Conservation (phyloP, 192 early-diverging fungal genomes). For the Kickxella alabastrina region DNA sequence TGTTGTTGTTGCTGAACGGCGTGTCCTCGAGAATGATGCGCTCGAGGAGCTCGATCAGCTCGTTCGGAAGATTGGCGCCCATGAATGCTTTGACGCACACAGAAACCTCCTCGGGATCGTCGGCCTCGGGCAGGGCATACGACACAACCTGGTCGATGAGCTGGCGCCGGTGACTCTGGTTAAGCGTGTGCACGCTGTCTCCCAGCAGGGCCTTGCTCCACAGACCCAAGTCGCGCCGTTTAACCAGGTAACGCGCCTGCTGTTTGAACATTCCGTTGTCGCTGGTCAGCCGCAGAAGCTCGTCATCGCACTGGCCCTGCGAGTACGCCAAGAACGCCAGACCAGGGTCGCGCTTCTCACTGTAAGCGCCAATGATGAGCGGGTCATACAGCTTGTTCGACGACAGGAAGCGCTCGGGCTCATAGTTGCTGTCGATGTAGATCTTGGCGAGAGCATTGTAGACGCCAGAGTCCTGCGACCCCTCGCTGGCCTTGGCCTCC, state of each 20-base stretch:
- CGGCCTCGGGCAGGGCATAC: slow-evolving; percentile 88
- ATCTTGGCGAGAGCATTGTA: slow-evolving; percentile 99
- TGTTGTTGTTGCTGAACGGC: slow-evolving; percentile 92
- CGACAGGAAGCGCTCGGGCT: slow-evolving; percentile 91
- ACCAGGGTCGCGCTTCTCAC: slow-evolving; percentile 97
- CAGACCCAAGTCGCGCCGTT: slow-evolving; percentile 75
- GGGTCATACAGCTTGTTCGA: slow-evolving; percentile 78
- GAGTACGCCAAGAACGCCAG: slow-evolving; percentile 94
- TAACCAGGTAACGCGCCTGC: slow-evolving; percentile 94
- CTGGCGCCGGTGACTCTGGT: slow-evolving; percentile 69
- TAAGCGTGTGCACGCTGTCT: slow-evolving; percentile 65
- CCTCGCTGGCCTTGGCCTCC: slow-evolving; percentile 83
- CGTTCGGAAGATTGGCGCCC: slow-evolving; percentile 90
- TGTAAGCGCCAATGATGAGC: slow-evolving; percentile 92
- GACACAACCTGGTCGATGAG: slow-evolving; percentile 93
- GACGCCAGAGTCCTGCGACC: slow-evolving; percentile 82
- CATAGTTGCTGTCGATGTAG: slow-evolving; percentile 99
- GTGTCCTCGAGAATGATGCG: slow-evolving; percentile 92
- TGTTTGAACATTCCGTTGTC: slow-evolving; percentile 99
- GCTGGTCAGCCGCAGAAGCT: slow-evolving; percentile 93
- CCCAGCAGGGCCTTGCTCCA: slow-evolving; percentile 78
- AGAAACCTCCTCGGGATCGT: slow-evolving; percentile 97
- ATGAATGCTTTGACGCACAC: slow-evolving; percentile 98
- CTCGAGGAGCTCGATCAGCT: slow-evolving; percentile 95
- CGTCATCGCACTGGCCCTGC: slow-evolving; percentile 90